Base-by-base conservation (phyloP, 257 asterid species). In the Scutellaria baicalensis region DNA sequence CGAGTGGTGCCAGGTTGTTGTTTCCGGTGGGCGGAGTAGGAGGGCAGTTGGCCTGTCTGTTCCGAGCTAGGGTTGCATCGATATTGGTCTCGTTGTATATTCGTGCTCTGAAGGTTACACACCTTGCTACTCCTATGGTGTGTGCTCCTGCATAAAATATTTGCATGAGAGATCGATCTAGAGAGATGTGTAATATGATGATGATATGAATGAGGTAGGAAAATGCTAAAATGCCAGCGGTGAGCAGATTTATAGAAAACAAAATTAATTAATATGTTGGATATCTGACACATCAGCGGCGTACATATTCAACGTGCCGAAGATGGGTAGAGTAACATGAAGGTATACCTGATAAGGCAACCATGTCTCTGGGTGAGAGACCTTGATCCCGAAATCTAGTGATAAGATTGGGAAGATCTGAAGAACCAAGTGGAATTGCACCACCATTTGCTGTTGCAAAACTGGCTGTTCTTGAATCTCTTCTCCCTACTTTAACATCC, bases 381-480 rank as follows among this genome's bases (percentile, higher is more conserved):
- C 91, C 91, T 61, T 44, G 57, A n/a, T 20, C 56, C 2, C 1
- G 4, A 1, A 63, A 63, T n/a, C 69, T 44, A 0, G 0, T 21
- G 39, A 81, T 78, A 39, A 89, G 93, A 9, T 44, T 63, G 11
- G 13, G 12, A 13, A 63, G 69, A 45, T 44, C 43, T 0, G 56
- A 44, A 4, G 33, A 21, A 63, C 56, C 23, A 1, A 44, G 43
- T 0, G 69, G 69, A 63, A 63, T 44, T 7, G 52, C 17, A 6
- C 54, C 61, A 27, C 63, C 71, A 67, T 82, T 81, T 9, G 86
- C 96, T 0, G 67, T 78, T 31, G 64, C 69, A 36, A 63, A 20
- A 62, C 89, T 89, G n/a, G 96, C 84, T 1, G 91, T 78, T 39
- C 70, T 68, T 6, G 96, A 84, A 63, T 89, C 93, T 67, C 88